These are phyloP conservation scores for Favolaschia claudopus DNA, from an alignment of 768 basidiomycete genomes.

Conservation along the genomic window DNA sequence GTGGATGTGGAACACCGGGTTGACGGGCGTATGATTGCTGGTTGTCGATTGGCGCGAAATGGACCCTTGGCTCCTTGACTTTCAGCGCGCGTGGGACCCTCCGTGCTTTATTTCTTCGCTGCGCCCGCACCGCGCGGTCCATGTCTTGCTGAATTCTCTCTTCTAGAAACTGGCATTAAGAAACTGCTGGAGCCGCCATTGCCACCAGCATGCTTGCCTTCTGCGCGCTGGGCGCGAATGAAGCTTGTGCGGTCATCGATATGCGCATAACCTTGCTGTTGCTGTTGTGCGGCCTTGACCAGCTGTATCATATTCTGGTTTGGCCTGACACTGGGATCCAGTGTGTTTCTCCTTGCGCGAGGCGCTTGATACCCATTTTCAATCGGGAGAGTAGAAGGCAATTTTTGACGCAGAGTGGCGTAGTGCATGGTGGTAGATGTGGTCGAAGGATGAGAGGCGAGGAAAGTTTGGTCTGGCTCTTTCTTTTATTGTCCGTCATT, in stretches of 20 bases:
- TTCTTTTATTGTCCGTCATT: too few relatives aligned
- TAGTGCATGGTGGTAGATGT: conserved; percentile 10
- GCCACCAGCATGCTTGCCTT: conserved; percentile 10
- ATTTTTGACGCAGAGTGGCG: conserved; percentile 9
- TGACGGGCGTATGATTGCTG: background rate
- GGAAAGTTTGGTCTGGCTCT: background rate
- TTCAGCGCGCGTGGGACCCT: conserved; percentile 1
- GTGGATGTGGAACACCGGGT: background rate
- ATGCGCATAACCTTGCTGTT: conserved; percentile 17
- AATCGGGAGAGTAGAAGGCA: background rate
- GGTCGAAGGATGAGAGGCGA: too few relatives aligned
- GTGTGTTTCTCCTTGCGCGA: conserved; percentile 19
- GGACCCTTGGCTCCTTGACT: background rate
- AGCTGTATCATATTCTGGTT: conserved; percentile 12
- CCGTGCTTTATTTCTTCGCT: conserved; percentile 22
- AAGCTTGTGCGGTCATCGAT: conserved; percentile 26
- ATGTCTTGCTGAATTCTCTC: conserved; percentile 24
- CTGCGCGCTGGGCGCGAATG: conserved; percentile 14
- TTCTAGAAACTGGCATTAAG: conserved; percentile 6
- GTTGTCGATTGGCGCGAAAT: background rate
- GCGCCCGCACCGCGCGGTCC: conserved; percentile 19
- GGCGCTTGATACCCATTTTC: background rate
- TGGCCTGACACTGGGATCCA: conserved; percentile 10
- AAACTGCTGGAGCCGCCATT: too few relatives aligned
- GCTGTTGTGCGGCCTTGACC: conserved; percentile 19